Base-by-base conservation (phyloP, 2,329 filamentous ascomycete species). In the Phyllosticta citrichinensis region DNA sequence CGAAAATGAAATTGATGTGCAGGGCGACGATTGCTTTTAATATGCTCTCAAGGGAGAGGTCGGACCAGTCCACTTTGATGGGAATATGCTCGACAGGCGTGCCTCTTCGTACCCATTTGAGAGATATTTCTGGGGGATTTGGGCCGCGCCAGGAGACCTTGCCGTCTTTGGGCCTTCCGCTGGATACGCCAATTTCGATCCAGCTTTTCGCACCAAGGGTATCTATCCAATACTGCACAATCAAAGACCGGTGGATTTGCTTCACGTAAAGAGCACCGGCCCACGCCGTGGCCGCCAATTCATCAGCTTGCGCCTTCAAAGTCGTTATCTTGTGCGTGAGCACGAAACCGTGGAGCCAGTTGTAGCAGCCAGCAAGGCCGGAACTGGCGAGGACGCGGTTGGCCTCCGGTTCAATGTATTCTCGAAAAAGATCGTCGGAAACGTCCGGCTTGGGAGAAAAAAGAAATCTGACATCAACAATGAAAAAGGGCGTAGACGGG, bases 251-350 rank as follows among this genome's bases (percentile, higher is more conserved):
- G 70, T 94, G 89, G 47, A 96, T 79, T 27, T 86, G 80, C 70
- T 97, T 90, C 17, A 96, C 81, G 67, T 84, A 85, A 54, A 97
- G 73, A 35, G 87, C 86, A 60, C 89, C 87, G 33, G 86, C 85
- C 93, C 94, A 97, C 33, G 84, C 83, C 3, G 82, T 83, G 62
- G 81, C 83, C 60, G 81, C 81, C 62, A 99, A 77, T 52, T 87
- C 84, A 27, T 81, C 65, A 2, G 90, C 90, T 77, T 99, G 94
- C 64, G 85, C 85, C 66, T 84, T 84, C 54, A 96, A 81, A 65
- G 94, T 86, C 65, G 84, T 87, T 66, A 99, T 87, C 77, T 99
- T 97, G 74, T 94, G 88, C 0, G 91, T 97, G 60, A 99, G 77
- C 3, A 92, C 83, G 64, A 95, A 86, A 69, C 93, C 91, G 72